Base-by-base conservation (phyloP, 1,284 basidiomycete genomes). In the Vanrija sp. region DNA sequence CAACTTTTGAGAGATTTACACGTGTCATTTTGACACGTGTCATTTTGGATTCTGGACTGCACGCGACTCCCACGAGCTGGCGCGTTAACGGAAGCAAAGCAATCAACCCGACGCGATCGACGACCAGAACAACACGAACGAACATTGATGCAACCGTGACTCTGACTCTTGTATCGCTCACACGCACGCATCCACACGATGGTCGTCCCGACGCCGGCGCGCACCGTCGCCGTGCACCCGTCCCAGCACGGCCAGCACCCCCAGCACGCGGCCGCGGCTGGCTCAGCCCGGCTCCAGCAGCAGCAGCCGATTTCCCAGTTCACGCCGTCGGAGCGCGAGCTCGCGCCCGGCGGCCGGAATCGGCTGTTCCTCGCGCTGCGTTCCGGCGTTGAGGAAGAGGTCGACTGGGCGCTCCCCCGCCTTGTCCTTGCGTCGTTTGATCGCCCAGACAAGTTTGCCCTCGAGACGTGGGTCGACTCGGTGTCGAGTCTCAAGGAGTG, bases 381-480 rank as follows among this genome's bases (percentile, higher is more conserved):
- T 9, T 71, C 68, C 7, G 61, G 58, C 21, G 57, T 75, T 34
- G 62, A 64, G 6, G 55, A 58, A 39, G 73, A 75, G 51, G 64
- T 75, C 44, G 73, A 75, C 49, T 74, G 63, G 57, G 72, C 73
- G 7, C 65, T 75, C 5, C 73, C 73, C 3, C 60, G 65, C 28
- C 60, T 75, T 15, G 67, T 74, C 1, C 57, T 68, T 7, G 73
- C 64, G 12, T 62, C 59, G 19, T 70, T 61, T 51, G 71, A 73
- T n/a, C 58, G 64, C 3, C 46, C 57, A 4, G 69, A 73, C 5
- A 43, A 46, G 28, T 73, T 75, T 52, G 39, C 56, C 38, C 58
- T 74, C 9, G 69, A 70, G 4, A 38, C 46, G 23, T 73, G 65
- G 63, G 51, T 65, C 18, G 71, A 72, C 49, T 63, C 65, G 23